Conservation (phyloP, 2,329 filamentous ascomycete species). For the Colletotrichum phormii region DNA sequence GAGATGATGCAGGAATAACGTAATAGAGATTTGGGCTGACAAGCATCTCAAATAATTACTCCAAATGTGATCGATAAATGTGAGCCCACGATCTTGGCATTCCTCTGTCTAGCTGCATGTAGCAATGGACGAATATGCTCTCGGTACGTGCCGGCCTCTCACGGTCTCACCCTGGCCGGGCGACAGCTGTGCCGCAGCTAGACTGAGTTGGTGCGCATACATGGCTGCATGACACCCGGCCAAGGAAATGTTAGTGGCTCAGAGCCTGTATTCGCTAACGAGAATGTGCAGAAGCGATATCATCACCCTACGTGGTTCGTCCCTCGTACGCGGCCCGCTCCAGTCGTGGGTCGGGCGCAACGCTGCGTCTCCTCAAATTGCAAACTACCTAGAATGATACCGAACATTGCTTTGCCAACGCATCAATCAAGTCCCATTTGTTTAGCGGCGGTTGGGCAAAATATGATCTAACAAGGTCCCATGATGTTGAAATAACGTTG, state of each 20-base stretch:
- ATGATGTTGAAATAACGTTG: neutral
- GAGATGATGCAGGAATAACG: neutral
- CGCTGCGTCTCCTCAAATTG: neutral
- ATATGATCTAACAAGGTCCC: neutral
- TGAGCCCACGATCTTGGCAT: neutral
- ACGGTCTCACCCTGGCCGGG: conserved; percentile 16
- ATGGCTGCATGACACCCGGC: neutral
- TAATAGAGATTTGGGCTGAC: neutral
- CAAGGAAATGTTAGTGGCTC: neutral
- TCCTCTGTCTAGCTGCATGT: neutral
- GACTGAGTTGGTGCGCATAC: neutral
- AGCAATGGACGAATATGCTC: neutral
- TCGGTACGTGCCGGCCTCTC: neutral
- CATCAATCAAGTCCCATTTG: neutral
- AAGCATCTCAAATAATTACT: neutral
- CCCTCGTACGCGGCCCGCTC: neutral
- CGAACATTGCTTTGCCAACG: too few species aligned
- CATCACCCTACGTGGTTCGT: neutral
- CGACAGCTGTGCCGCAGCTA: conserved; percentile 21
- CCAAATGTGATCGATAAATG: neutral
- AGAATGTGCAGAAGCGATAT: neutral
- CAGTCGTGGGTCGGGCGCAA: neutral
- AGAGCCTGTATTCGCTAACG: neutral
- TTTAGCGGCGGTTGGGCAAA: neutral
- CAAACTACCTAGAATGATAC: too few species aligned